Conservation (phyloP, 768 basidiomycete genomes). For the Tulasnella sp. region DNA sequence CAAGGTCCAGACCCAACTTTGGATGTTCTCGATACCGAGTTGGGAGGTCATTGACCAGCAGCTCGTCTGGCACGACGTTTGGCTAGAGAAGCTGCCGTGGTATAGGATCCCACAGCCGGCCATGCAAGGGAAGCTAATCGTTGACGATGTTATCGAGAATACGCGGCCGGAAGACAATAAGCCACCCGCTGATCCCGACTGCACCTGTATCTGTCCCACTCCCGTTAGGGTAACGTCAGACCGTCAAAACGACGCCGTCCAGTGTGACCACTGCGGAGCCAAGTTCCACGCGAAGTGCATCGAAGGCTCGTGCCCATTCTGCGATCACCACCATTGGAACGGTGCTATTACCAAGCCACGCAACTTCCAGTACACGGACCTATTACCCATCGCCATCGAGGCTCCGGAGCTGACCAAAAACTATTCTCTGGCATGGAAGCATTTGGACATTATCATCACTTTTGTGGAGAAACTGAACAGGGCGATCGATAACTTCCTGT, state of each 20-base stretch:
- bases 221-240: constrained; percentile 36
- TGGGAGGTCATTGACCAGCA: constrained; percentile 64
- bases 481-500: constrained; percentile 67
- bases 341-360: constrained; percentile 72
- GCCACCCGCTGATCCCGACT: constrained; percentile 67
- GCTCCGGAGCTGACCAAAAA: constrained; percentile 71
- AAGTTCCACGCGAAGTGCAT: constrained; percentile 66
- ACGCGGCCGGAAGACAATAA: constrained; percentile 68
- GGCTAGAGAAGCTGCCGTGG: constrained; percentile 70
- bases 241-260: constrained; percentile 59
- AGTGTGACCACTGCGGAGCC: constrained; percentile 81
- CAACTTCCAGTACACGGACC: constrained; percentile 70
- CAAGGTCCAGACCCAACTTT: constrained; percentile 58
- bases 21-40: constrained; percentile 57
- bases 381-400: constrained; percentile 52
- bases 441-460: constrained; percentile 67
- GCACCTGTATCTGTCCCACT: constrained; percentile 68
- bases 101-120: constrained; percentile 34
- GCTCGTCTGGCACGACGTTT: constrained; percentile 50
- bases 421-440: constrained; percentile 69
- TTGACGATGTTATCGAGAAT: constrained; percentile 62
- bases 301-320: constrained; percentile 86
- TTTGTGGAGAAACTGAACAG: constrained; percentile 62
- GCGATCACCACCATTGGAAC: constrained; percentile 86
- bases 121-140: constrained; percentile 45